A percentile compares a stretch with the other conserved stretches of the same genome.
phyloP scores from a whole-genome alignment of 78 protist species.

The Emiliania huxleyi region DNA sequence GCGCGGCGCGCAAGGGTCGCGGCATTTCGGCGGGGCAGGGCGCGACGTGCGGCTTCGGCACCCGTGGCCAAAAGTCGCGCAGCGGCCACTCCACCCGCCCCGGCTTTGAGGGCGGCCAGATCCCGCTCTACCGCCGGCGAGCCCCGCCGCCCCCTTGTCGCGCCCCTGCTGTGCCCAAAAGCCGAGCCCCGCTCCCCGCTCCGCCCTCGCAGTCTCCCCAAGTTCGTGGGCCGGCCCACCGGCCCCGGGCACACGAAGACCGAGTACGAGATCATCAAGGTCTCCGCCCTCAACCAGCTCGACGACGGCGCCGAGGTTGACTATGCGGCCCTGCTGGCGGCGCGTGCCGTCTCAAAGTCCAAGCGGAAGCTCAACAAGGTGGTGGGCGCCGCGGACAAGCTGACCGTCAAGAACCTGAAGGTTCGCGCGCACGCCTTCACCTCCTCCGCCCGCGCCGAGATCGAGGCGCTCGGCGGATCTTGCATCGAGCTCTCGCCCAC shows the following conservation, averaged over 20 bases:
- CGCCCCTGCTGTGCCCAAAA: too few species aligned
- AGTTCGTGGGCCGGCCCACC: background rate
- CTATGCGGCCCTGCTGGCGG: background rate
- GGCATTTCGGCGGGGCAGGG: conserved; percentile 37
- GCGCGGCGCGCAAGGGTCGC: conserved; percentile 14
- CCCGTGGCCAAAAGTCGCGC: conserved; percentile 42
- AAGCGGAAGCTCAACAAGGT: background rate
- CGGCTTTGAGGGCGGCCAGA: conserved; percentile 38
- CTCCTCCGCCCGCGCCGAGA: conserved; percentile 13
- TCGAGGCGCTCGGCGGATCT: background rate
- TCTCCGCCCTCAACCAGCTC: background rate
- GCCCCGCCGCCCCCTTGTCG: too few species aligned
- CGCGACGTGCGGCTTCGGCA: conserved; percentile 36
- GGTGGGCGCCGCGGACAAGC: background rate
- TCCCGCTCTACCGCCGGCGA: conserved; percentile 32
- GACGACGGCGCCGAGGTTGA: background rate
- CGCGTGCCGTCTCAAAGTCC: background rate
- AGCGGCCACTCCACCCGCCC: background rate
- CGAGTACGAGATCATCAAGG: background rate
- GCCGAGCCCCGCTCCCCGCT: too few species aligned
- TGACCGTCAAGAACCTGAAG: background rate
- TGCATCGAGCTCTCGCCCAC: background rate
- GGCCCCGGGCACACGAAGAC: conserved; percentile 16
- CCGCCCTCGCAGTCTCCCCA: too few species aligned
- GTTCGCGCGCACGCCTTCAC: conserved; percentile 46